Percentiles rank a stretch among this genome's conserved stretches.
phyloP scores from a whole-genome alignment of 768 basidiomycete species.

The Rhizopogon vulgaris region DNA sequence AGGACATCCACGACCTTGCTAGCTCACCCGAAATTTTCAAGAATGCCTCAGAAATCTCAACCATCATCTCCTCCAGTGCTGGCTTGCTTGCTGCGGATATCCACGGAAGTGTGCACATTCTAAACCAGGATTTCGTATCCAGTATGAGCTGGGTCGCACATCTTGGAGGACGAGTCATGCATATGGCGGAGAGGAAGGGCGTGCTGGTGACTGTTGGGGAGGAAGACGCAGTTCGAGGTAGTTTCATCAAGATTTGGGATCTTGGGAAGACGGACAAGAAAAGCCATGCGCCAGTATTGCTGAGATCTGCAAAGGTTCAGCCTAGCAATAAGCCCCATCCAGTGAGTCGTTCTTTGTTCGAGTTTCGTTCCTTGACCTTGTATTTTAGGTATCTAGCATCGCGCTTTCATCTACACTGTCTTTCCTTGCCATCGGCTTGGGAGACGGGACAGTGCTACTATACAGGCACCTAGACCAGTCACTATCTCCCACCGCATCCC shows the following conservation, averaged over 20 bases:
- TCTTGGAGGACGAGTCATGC: constrained; percentile 72
- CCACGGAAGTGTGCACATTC: constrained; percentile 74
- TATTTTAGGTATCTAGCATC: constrained; percentile 61
- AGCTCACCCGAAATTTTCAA: constrained; percentile 76
- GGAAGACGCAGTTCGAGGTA: constrained; percentile 60
- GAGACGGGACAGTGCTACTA: constrained; percentile 87
- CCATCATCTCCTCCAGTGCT: constrained; percentile 52
- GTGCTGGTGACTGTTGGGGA: constrained; percentile 92
- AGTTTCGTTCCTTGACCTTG: neutral
- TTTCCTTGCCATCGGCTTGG: constrained; percentile 90
- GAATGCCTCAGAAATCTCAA: constrained; percentile 70
- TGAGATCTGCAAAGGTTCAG: constrained; percentile 75
- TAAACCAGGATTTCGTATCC: constrained; percentile 70
- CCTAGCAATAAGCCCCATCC: constrained; percentile 75
- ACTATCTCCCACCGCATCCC: constrained; percentile 54
- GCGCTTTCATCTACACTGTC: constrained; percentile 73
- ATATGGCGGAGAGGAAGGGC: constrained; percentile 77
- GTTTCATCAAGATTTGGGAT: constrained; percentile 87
- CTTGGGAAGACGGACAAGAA: constrained; percentile 64
- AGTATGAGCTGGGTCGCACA: constrained; percentile 76
- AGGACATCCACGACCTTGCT: constrained; percentile 71
- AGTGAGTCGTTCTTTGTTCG: constrained; percentile 30
- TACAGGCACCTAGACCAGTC: constrained; percentile 92
- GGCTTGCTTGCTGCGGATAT: constrained; percentile 80
- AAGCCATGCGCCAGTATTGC: constrained; percentile 51